phyloP scores from a whole-genome alignment of 768 basidiomycete genomes.

The Podaxis mareebaensis region DNA sequence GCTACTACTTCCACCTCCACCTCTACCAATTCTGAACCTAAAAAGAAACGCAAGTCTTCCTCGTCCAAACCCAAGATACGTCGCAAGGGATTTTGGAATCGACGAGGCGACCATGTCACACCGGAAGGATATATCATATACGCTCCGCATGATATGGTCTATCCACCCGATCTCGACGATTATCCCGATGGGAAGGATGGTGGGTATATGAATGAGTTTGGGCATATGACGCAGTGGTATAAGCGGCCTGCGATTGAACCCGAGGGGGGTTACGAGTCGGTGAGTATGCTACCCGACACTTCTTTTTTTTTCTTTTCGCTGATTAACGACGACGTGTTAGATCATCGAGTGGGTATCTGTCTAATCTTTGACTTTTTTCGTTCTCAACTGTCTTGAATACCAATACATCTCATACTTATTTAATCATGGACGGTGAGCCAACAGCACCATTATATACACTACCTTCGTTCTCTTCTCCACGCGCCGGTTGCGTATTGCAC shows the following conservation, averaged over 20 bases:
- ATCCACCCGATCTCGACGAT: slow-evolving; percentile 58
- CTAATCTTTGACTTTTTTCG: neutral
- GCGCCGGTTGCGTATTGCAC: neutral
- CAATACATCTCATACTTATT: neutral
- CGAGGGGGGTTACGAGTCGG: slow-evolving; percentile 50
- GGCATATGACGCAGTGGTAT: slow-evolving; percentile 39
- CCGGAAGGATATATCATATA: slow-evolving; percentile 59
- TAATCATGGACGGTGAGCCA: neutral
- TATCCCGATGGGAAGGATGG: slow-evolving; percentile 44
- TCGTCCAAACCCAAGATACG: slow-evolving; percentile 19
- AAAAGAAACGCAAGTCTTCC: slow-evolving; percentile 19
- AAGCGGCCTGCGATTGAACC: slow-evolving; percentile 58
- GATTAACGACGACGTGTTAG: neutral
- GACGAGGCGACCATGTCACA: slow-evolving; percentile 73
- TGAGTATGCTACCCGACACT: slow-evolving; percentile 24
- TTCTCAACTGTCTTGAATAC: slow-evolving; percentile 31
- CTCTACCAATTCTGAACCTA: neutral
- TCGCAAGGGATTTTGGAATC: slow-evolving; percentile 71
- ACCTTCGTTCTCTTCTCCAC: neutral
- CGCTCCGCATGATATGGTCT: slow-evolving; percentile 55
- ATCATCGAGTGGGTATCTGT: slow-evolving; percentile 28
- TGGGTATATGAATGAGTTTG: slow-evolving; percentile 56
- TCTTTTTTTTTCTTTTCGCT: neutral
- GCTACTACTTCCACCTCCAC: neutral
- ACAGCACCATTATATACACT: neutral